Evolutionary conservation across 352 stramenopile genomes (phyloP), one percentile per base, ranked within the genome.

Genomic region (Pythium vanterpoolii): DNA sequence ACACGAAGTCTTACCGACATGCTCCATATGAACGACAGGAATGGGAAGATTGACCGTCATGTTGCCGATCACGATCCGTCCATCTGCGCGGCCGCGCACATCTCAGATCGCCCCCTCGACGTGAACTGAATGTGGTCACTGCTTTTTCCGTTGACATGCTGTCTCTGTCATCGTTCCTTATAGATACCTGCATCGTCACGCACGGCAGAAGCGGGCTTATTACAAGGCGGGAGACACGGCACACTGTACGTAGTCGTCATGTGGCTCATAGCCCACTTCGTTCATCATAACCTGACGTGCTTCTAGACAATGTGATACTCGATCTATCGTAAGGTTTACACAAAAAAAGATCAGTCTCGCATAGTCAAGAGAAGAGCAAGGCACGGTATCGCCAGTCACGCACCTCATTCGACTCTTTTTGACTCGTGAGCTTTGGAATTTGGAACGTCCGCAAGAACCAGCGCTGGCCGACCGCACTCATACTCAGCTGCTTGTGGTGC

Each of bases 361-460:
- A 30, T 34, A 18, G 24, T 18, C 44, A 5, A 33, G 18, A 23
- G 14, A 8, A 19, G 6, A 21, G 10, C 26, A 51, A n/a, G 28
- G 24, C 16, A 23, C 27, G 4, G 43, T n/a, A n/a, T n/a, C 34
- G 19, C 10, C 26, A 40, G 27, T 27, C 6, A 56, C 74, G 23
- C 45, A 85, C 75, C 75, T 90, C 79, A 58, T 90, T 90, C 9
- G 79, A 88, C 61, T 88, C 77, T 59, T 76, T 76, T 30, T 79
- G 70, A 24, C 65, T 79, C 26, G 55, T 58, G 44, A 90, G 64
- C 59, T 85, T 87, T 19, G 77, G 77, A 24, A 69, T 66, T 54
- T 87, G 79, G 66, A 88, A 90, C 14, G 79, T 86, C 23, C 79
- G 77, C 39, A 90, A 62, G 56, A 88, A 84, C 79, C 79, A 90